Base-by-base conservation (phyloP, 495 filamentous ascomycete species). In the Penicillium steckii region DNA sequence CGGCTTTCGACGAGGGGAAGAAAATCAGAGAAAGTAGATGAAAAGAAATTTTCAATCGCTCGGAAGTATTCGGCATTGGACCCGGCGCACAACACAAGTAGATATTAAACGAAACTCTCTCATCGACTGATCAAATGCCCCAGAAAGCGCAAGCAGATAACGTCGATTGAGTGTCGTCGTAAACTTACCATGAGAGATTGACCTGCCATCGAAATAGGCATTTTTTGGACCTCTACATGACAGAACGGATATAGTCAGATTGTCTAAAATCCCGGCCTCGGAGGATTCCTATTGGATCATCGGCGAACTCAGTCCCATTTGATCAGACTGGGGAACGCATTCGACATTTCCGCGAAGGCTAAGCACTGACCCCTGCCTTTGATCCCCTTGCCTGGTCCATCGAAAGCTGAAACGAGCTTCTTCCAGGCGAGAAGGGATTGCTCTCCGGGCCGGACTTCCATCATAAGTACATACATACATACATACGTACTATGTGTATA, bases 261-360 rank as follows among this genome's bases (percentile, higher is more conserved):
- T 24, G 46, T 18, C 23, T 47, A 15, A 18, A 23, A 29, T 37
- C 35, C 19, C 3, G 5, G 4, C 2, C 1, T 1, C 2, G 18
- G 27, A 3, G 8, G 4, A n/a, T 22, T n/a, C 27, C 47, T 29
- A 62, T 65, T 65, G 61, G 61, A 15, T 22, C 26, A 55, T 65
- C 61, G 59, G 42, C 13, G 8, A 18, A 45, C 37, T 8, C 18
- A 24, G 50, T 45, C 50, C 48, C 53, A 52, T 56, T 41, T 22
- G 55, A 54, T 46, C 58, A 56, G 61, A 56, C 54, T 50, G 25
- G 53, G 55, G 60, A 55, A 35, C 44, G 30, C 25, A 17, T 12
- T n/a, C 41, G 27, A 26, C 26, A 26, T 23, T 62, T 56, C 58
- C 59, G 49, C 59, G 42, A 33, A 33, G 21, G 15, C 15, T 46